These are phyloP conservation scores for Trametes punicea DNA, from an alignment of 768 basidiomycete genomes.

Conservation along the genomic window DNA sequence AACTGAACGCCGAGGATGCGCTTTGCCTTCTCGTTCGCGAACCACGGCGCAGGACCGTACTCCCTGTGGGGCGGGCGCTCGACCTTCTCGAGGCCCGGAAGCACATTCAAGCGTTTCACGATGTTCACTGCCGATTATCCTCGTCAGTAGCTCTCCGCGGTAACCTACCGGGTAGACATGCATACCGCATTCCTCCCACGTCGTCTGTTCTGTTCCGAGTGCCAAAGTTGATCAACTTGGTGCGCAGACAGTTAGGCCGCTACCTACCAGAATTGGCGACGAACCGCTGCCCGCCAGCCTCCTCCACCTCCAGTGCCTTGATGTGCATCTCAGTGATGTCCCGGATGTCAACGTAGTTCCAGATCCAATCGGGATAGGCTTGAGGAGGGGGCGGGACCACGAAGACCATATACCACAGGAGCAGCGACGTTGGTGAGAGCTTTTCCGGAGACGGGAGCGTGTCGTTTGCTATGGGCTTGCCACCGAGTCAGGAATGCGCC, in stretches of 20 bases:
- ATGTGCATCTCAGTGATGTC: constrained; percentile 32
- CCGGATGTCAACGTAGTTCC: constrained; percentile 33
- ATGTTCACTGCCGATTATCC: too few relatives aligned
- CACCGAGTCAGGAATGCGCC: background rate
- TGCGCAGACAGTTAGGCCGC: too few relatives aligned
- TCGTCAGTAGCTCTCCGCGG: too few relatives aligned
- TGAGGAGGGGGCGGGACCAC: background rate
- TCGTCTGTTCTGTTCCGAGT: too few relatives aligned
- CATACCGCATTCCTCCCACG: too few relatives aligned
- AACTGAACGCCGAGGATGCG: background rate
- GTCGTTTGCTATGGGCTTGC: background rate
- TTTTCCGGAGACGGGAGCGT: background rate
- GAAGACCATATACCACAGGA: background rate
- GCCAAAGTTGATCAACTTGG: too few relatives aligned
- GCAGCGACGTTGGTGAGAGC: background rate
- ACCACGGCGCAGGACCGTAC: background rate
- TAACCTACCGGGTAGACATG: too few relatives aligned
- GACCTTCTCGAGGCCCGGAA: background rate
- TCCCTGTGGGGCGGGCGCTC: too few relatives aligned
- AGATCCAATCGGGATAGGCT: background rate
- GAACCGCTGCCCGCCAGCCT: constrained; percentile 39
- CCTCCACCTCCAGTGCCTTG: constrained; percentile 27
- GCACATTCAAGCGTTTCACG: background rate
- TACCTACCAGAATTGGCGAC: constrained; percentile 32
- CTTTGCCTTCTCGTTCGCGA: background rate